phyloP scores from a whole-genome alignment of 139 green algal species.

The Tetratostichococcus sp. region DNA sequence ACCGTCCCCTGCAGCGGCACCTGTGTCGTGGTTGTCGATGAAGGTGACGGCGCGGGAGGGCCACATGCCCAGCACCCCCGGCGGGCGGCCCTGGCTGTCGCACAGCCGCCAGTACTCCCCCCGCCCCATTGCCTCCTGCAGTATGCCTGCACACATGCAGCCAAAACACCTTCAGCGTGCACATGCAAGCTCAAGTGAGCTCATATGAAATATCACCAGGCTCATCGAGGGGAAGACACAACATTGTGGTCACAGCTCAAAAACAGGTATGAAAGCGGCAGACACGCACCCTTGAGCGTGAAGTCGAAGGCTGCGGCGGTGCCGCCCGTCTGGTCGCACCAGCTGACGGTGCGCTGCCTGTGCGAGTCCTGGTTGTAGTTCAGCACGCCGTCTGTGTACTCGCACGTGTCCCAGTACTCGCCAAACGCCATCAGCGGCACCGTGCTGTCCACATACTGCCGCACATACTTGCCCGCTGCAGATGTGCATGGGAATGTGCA shows the following conservation, averaged over 20 bases:
- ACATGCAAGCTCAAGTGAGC: no score
- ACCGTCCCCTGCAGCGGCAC: no score
- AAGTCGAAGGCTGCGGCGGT: constrained; percentile 94
- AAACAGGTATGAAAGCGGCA: no score
- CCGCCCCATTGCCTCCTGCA: constrained; percentile 87
- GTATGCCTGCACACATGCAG: constrained; percentile 43
- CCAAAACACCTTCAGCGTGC: neutral
- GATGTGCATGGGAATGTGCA: no score
- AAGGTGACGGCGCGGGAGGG: constrained; percentile 93
- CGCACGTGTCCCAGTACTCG: constrained; percentile 94
- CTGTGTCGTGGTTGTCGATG: constrained; percentile 64
- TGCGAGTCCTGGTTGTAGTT: constrained; percentile 94
- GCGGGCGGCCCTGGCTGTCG: constrained; percentile 69
- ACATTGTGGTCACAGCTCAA: no score
- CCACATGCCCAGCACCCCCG: constrained; percentile 89
- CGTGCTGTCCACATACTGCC: constrained; percentile 80
- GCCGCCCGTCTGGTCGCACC: constrained; percentile 85
- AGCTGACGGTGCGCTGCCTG: constrained; percentile 89
- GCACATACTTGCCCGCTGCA: constrained; percentile 46
- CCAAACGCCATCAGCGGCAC: constrained; percentile 86
- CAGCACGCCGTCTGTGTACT: constrained; percentile 92
- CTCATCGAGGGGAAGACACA: no score
- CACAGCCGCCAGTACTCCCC: constrained; percentile 94
- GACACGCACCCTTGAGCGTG: constrained; percentile 82
- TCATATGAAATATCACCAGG: no score